These are phyloP conservation scores for Cicer chorassanicum DNA, from an alignment of 306 rosid species.

Conservation along the genomic window DNA sequence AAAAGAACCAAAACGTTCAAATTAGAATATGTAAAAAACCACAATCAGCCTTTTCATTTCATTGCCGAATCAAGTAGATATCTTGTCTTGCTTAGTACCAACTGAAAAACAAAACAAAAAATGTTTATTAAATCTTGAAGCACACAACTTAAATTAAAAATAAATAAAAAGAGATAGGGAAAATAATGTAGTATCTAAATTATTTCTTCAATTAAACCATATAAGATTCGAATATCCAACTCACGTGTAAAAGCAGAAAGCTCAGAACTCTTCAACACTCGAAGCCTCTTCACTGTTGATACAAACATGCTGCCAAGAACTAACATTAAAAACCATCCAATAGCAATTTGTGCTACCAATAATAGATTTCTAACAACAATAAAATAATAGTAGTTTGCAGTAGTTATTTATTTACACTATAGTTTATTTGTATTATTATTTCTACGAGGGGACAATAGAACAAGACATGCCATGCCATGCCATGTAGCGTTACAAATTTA, in stretches of 20 bases:
- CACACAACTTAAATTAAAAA: not conserved
- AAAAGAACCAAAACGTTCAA: slow-evolving; percentile 50
- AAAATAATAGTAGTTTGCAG: not conserved
- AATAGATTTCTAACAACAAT: slow-evolving; percentile 37
- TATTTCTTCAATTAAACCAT: not conserved
- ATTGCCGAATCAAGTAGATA: slow-evolving; percentile 43
- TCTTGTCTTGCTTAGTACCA: slow-evolving; percentile 60
- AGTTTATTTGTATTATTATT: slow-evolving; percentile 39
- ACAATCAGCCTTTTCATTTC: slow-evolving; percentile 40
- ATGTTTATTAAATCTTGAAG: not conserved
- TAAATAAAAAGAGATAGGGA: too few relatives aligned
- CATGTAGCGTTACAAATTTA: slow-evolving; percentile 45
- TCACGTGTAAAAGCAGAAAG: slow-evolving; percentile 83
- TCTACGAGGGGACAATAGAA: slow-evolving; percentile 39
- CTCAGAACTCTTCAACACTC: slow-evolving; percentile 91
- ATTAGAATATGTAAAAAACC: slow-evolving; percentile 8
- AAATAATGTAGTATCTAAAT: not conserved
- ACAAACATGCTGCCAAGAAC: slow-evolving; percentile 82
- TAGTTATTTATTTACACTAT: not conserved
- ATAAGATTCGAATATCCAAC: slow-evolving; percentile 47
- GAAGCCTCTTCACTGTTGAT: slow-evolving; percentile 90
- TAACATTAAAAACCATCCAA: not conserved
- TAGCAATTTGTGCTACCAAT: not conserved
- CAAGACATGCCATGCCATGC: slow-evolving; percentile 49
- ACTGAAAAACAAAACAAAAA: slow-evolving; percentile 32